phyloP scores from a whole-genome alignment of 768 basidiomycete genomes.

The Lentinus tigrinus region DNA sequence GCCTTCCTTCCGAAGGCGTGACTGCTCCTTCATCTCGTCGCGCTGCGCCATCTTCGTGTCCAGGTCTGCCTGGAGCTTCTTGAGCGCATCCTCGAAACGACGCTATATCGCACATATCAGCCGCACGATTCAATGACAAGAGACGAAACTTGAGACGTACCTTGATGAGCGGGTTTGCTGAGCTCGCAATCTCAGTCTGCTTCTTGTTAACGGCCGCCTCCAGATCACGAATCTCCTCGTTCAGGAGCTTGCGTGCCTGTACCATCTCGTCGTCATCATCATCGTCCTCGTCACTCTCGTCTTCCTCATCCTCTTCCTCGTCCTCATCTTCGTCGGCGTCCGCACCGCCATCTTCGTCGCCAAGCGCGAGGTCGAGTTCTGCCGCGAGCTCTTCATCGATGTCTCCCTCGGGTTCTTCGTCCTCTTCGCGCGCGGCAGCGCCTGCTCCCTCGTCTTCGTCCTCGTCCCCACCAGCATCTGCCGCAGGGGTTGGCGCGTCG shows the following conservation, averaged over 20 bases:
- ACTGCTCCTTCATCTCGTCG: slow-evolving; percentile 77
- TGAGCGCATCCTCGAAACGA: slow-evolving; percentile 91
- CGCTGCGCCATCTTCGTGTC: slow-evolving; percentile 81
- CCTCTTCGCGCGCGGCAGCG: slow-evolving; percentile 57
- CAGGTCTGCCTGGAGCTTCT: slow-evolving; percentile 82
- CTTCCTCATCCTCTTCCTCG: slow-evolving; percentile 52
- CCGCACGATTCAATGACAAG: too few relatives aligned
- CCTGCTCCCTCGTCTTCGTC: slow-evolving; percentile 46
- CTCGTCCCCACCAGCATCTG: slow-evolving; percentile 54
- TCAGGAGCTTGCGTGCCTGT: slow-evolving; percentile 76
- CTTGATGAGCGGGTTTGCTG: slow-evolving; percentile 85
- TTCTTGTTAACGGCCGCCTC: slow-evolving; percentile 89
- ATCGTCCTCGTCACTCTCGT: slow-evolving; percentile 49
- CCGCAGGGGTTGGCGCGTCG: slow-evolving; percentile 56
- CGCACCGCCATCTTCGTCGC: slow-evolving; percentile 58
- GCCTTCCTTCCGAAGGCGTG: slow-evolving; percentile 70
- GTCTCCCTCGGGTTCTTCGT: slow-evolving; percentile 65
- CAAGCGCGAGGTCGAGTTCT: slow-evolving; percentile 84
- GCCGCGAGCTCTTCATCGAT: slow-evolving; percentile 89
- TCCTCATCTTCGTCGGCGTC: slow-evolving; percentile 69
- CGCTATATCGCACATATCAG: slow-evolving; percentile 44
- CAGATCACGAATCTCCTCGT: slow-evolving; percentile 87
- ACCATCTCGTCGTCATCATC: slow-evolving; percentile 75
- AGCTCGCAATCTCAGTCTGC: slow-evolving; percentile 75
- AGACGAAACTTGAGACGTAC: slow-evolving; percentile 35